phyloP scores from a whole-genome alignment of 1,284 basidiomycete genomes.

The Neonothopanus nambi region DNA sequence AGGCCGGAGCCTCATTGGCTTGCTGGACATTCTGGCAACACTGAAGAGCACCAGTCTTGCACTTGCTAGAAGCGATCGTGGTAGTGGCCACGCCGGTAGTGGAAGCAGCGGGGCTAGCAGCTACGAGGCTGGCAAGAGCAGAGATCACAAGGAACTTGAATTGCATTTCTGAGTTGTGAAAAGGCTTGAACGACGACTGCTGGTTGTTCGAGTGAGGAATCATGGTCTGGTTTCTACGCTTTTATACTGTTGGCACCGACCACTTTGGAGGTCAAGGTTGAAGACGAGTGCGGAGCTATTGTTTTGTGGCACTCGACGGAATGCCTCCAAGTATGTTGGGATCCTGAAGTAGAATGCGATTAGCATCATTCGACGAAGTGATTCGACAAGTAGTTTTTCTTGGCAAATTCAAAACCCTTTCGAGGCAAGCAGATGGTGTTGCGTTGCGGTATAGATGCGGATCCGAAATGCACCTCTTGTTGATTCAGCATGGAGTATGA shows the following conservation, averaged over 20 bases:
- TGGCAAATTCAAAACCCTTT: too few species aligned
- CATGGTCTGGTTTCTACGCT: neutral
- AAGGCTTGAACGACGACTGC: constrained; percentile 6
- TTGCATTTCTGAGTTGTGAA: constrained; percentile 3
- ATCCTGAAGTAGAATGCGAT: too few species aligned
- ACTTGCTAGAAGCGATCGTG: constrained; percentile 8
- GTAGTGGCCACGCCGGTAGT: constrained; percentile 14
- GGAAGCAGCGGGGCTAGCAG: constrained; percentile 17
- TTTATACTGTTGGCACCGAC: neutral
- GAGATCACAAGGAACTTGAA: constrained; percentile 8
- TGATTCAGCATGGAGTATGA: too few species aligned
- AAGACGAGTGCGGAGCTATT: too few species aligned
- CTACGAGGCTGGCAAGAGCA: constrained; percentile 17
- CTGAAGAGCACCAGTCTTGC: constrained; percentile 11
- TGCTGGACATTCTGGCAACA: constrained; percentile 11
- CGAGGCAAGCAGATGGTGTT: too few species aligned
- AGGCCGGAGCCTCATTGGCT: neutral
- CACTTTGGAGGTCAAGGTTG: too few species aligned
- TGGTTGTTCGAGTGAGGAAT: constrained; percentile 8
- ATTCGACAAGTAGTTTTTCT: too few species aligned
- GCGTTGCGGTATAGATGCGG: too few species aligned
- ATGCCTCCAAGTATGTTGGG: too few species aligned
- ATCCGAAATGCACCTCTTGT: too few species aligned
- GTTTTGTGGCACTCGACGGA: too few species aligned
- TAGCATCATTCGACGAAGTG: too few species aligned